Base-by-base conservation (phyloP, 2,329 filamentous ascomycete genomes). In the Xylaria sp. region DNA sequence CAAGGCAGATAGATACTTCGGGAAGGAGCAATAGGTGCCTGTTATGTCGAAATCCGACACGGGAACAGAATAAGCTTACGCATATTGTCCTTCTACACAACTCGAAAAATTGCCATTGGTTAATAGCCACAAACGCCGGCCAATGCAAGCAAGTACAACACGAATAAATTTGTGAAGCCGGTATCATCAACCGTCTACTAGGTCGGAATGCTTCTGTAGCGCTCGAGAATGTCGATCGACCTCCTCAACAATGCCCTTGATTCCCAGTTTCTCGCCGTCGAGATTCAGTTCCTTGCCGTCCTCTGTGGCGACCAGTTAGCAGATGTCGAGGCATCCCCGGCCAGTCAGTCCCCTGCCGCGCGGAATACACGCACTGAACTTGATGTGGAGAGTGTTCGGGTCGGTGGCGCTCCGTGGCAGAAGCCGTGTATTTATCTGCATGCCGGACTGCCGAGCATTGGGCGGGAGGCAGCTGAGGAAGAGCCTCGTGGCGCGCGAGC, bases 271-370 rank as follows among this genome's bases (percentile, higher is more conserved):
- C 64, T 90, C 86, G 62, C 91, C 82, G 69, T 96, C 87, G 38
- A 97, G 82, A 29, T 85, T 85, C 77, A 97, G 84, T 67, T 95
- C 88, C 76, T 93, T 96, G 65, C 94, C 94, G 69, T 97, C 94
- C 81, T 96, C 91, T 95, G 70, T 50, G 45, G 41, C 29, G 20
- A 20, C 17, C 20, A 60, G 63, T 71, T 63, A 69, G 67, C 39
- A 44, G 38, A 45, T 45, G 56, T 11, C 16, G 26, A 26, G 24
- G n/a, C 7, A 11, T 7, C 29, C 37, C 5, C 7, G 11, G 26
- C 34, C 22, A 37, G n/a, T n/a, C 3, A 17, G 17, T 26, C 21
- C 34, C 26, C 19, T 19, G 16, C 19, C 9, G 9, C 9, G 34
- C 18, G 24, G 39, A 41, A 11, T 69, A 13, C 5, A 77, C 81